These are phyloP conservation scores for Carnegiea gigantea DNA, from an alignment of 179 eudicot genomes.

Conservation along the genomic window DNA sequence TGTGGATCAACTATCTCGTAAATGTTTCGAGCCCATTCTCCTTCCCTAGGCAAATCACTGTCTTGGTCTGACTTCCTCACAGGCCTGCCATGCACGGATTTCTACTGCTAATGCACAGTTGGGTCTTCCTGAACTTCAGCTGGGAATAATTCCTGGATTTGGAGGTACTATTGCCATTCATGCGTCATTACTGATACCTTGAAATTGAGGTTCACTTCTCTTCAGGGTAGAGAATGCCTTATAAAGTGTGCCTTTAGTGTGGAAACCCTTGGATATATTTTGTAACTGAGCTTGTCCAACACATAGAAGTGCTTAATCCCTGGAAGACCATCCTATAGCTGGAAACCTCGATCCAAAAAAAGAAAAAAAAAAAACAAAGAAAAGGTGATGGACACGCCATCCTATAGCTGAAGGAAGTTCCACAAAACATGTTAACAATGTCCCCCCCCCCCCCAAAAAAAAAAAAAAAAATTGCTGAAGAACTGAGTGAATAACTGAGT, in stretches of 20 bases:
- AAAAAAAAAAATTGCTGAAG: background rate
- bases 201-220: background rate
- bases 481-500: background rate
- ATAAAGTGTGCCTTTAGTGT: no score
- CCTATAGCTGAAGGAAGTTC: background rate
- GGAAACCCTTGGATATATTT: no score
- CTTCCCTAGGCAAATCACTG: constrained; percentile 4
- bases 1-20: constrained; percentile 20
- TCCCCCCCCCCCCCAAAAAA: no score
- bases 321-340: background rate
- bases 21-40: background rate
- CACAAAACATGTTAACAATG: background rate
- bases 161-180: constrained; percentile 57
- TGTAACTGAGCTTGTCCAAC: background rate
- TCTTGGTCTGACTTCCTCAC: constrained; percentile 11
- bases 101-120: constrained; percentile 80
- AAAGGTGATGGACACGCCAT: background rate
- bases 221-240: background rate
- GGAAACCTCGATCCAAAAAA: background rate
- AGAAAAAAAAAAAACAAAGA: no score
- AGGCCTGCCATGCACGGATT: constrained; percentile 94
- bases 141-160: constrained; percentile 89
- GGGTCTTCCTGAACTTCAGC: constrained; percentile 93
- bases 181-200: background rate
- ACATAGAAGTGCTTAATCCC: background rate